Conservation (phyloP, 148 eudicot genomes). For the Chenopodium berlandieri region DNA sequence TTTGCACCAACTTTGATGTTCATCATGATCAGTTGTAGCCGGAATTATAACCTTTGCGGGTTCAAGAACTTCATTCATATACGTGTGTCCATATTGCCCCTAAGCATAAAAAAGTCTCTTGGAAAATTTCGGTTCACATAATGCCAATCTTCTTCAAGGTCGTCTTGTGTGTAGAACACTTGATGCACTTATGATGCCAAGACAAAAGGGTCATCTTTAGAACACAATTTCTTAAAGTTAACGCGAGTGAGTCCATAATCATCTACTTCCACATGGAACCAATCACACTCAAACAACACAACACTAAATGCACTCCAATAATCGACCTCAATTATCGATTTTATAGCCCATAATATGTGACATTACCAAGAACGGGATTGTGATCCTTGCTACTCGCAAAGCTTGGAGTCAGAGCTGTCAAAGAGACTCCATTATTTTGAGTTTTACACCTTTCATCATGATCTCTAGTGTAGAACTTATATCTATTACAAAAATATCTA, state of each 20-base stretch:
- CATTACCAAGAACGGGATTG: background rate
- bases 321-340: background rate
- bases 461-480: too few species aligned
- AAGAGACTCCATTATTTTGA: background rate
- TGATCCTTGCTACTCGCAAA: background rate
- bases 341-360: background rate
- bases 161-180: background rate
- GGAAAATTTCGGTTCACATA: background rate
- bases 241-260: background rate
- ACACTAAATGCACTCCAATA: background rate
- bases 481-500: too few species aligned
- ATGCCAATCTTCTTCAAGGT: background rate
- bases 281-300: conserved; percentile 9
- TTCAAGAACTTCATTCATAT: background rate
- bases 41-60: background rate
- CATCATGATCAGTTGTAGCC: background rate
- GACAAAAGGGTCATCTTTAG: background rate
- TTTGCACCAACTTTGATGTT: too few species aligned
- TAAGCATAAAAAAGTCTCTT: background rate
- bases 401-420: background rate
- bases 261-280: background rate
- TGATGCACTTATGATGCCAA: background rate
- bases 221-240: background rate
- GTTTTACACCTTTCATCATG: background rate
- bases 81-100: background rate